Evolutionary conservation across 768 basidiomycete species (phyloP).

Genomic region (Lentinula sp.): DNA sequence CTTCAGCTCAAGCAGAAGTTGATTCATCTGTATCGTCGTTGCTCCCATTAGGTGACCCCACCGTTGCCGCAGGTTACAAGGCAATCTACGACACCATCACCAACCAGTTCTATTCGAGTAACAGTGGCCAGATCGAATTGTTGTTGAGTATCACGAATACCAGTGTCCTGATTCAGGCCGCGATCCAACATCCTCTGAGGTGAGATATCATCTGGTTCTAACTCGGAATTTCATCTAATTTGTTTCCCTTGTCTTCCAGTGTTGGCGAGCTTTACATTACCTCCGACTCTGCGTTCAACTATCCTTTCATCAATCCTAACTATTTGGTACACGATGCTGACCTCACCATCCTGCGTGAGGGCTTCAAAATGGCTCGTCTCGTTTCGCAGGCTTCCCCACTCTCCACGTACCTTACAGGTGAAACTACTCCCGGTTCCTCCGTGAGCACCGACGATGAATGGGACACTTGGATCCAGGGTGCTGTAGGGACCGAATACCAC

Average conservation of each 20-base stretch:
- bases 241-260: slow-evolving; percentile 14
- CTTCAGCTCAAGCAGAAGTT: slow-evolving; percentile 19
- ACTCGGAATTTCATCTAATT: neutral
- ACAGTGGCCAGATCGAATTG: slow-evolving; percentile 52
- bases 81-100: slow-evolving; percentile 44
- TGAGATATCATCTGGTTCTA: neutral
- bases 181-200: slow-evolving; percentile 46
- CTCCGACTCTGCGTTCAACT: slow-evolving; percentile 39
- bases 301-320: slow-evolving; percentile 45
- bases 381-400: slow-evolving; percentile 40
- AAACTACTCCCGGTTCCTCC: slow-evolving; percentile 36
- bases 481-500: slow-evolving; percentile 52
- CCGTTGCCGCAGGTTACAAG: slow-evolving; percentile 49
- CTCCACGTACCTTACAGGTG: slow-evolving; percentile 19
- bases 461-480: slow-evolving; percentile 42
- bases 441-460: slow-evolving; percentile 52
- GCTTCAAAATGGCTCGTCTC: slow-evolving; percentile 41
- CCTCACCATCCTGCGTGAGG: slow-evolving; percentile 32
- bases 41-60: slow-evolving; percentile 36
- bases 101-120: slow-evolving; percentile 29
- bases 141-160: slow-evolving; percentile 35
- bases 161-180: slow-evolving; percentile 47
- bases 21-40: slow-evolving; percentile 25
- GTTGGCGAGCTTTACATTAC: slow-evolving; percentile 46
- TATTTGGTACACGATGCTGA: slow-evolving; percentile 41